Base-by-base conservation (phyloP, 768 basidiomycete genomes). In the Trametes cubensis region DNA sequence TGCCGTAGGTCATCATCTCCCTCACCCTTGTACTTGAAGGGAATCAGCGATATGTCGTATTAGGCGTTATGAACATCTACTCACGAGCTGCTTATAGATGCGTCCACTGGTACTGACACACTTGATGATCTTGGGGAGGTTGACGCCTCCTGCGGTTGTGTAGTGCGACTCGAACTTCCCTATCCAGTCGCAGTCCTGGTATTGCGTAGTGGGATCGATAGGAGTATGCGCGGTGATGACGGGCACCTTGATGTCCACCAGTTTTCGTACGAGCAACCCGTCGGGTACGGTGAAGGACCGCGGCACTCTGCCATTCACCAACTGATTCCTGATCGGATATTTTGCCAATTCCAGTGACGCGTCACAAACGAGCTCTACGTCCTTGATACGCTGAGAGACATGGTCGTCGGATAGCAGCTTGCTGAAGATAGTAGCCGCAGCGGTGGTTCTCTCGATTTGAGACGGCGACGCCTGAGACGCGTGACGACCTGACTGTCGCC, bases 1-100 rank as follows among this genome's bases (percentile, higher is more conserved):
- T 99, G 97, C 42, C 97, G 87, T 48, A 97, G 73, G 69, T 99
- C 97, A 67, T 99, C 97, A 11, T 85, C 80, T 10, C 90, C 90
- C 76, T 90, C 86, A 4, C 94, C 94, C 73, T 99, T 98, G 77
- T 94, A 95, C 94, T 96, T 63, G 6, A 25, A 53, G 6, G 3
- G 28, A 2, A 14, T 26, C 1, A n/a, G 5, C 7, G 20, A 13
- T 17, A 41, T 38, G 23, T 13, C 14, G 25, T 11, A 34, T 10
- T 5, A 42, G 10, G 44, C n/a, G 20, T 38, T 11, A 50, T 40
- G n/a, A 2, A n/a, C 20, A 34, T 34, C 6, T 14, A 73, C 88
- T 70, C 66, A 95, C 96, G 73, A 99, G 71, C 71, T 98, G 93
- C 65, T 81, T 89, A 73, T 94, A 89, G 52, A 70, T 73, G 28